Base-by-base conservation (phyloP, 306 rosid species). In the Prunus mongolica region DNA sequence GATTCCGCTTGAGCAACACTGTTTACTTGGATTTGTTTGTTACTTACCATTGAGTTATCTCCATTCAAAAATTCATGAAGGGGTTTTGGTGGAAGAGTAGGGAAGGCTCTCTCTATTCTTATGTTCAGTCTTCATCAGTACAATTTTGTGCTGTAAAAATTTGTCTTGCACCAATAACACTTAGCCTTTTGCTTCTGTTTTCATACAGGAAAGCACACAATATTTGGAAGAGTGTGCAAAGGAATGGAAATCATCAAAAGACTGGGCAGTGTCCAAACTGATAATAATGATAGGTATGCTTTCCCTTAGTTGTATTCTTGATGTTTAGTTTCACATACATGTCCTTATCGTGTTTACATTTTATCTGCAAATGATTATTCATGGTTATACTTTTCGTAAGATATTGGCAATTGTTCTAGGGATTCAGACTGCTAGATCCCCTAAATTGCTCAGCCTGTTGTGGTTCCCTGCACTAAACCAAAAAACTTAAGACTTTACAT, bases 241-340 rank as follows among this genome's bases (percentile, higher is more conserved):
- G 99, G 99, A 73, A 95, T 95, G 99, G 98, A 95, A 83, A 88
- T 92, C 64, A 88, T 95, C 88, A 95, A 92, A 85, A 88, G 97
- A 81, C 99, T 95, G 75, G 97, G 97, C 76, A 95, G 97, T 58
- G 89, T 95, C 78, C 99, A 92, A 82, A 95, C 99, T 56, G 99
- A 95, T 83, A 95, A 87, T 85, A 95, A 63, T 78, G 99, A 95
- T 74, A 89, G 99, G 99, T 92, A 82, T 77, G 81, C 78, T n/a
- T 79, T 57, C 57, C 73, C 62, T 30, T 66, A 46, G 54, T 69
- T 24, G 8, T 65, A 16, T 28, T 25, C 32, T 58, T 58, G 67
- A 49, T 56, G 32, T 65, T 70, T 67, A 57, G 41, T 67, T 67
- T 71, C 38, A 3, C 19, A 61, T 73, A 45, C 46, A 73, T 60